Evolutionary conservation across 2,329 filamentous ascomycete species (phyloP), one percentile per base, ranked within the genome.

Genomic region (Aspergillus glaucus): DNA sequence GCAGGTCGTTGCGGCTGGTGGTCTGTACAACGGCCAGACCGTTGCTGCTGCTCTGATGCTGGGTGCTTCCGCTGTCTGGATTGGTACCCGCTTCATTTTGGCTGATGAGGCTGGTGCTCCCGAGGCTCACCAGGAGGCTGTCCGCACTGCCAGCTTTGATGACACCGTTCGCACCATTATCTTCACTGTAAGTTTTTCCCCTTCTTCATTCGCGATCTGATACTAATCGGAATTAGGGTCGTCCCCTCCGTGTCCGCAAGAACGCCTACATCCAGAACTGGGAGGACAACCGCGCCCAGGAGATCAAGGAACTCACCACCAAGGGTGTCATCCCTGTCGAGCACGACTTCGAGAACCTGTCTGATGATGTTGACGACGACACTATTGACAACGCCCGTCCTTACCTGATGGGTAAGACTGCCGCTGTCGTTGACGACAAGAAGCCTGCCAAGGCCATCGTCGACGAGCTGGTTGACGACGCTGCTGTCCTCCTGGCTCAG

Each of bases 161-260:
- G 93, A 98, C 74, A 98, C 95, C 65, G 77, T 97, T 68, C 87
- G 89, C 67, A 98, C 93, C 44, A 88, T 97, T 71, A 98, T 98
- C 76, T 98, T 97, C 81, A 98, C 93, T 49, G 73, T 74, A 71
- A 50, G 65, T 55, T 47, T 46, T 15, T 6, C 21, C 42, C 37
- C 5, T 40, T 17, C 9, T 6, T 45, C 3, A 8, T 21, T 14
- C 5, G 2, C 28, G 12, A 14, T 0, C 15, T 12, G 10, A 26
- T 44, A 47, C 61, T 65, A 52, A 64, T 41, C 32, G 5, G 21
- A 17, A 43, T 15, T 51, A 77, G 68, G 93, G 93, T 48, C 88
- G 93, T 50, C 93, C 93, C 32, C 79, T 98, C 66, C 88, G 93
- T 59, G 93, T 98, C 51, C 86, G 91, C 68, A 93, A 82, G 67